Percentiles rank a stretch among this genome's conserved stretches.
phyloP scores from a whole-genome alignment of 805 yeast species.

The Starmerella tilneyi region DNA sequence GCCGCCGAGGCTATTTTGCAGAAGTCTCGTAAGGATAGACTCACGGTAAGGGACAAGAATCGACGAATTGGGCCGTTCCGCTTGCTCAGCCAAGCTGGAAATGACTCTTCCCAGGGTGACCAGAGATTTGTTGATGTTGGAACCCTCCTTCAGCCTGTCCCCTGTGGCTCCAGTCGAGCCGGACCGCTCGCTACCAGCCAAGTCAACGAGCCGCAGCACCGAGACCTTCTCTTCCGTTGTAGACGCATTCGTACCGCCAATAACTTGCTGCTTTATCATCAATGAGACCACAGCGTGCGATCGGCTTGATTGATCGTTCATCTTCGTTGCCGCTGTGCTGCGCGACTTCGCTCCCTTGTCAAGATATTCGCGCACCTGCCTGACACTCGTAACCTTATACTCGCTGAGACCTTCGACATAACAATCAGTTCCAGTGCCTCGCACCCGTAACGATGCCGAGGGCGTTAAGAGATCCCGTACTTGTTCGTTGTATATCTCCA shows the following conservation, averaged over 20 bases:
- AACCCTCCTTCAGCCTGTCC: constrained; percentile 57
- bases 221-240: constrained; percentile 43
- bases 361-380: constrained; percentile 42
- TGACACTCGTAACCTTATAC: constrained; percentile 38
- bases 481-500: constrained; percentile 70
- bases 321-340: constrained; percentile 60
- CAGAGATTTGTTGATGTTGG: constrained; percentile 65
- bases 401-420: constrained; percentile 60
- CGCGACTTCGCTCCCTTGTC: constrained; percentile 45
- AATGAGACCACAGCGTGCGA: constrained; percentile 73
- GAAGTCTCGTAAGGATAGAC: constrained; percentile 61
- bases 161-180: constrained; percentile 50
- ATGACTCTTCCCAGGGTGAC: constrained; percentile 69
- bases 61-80: constrained; percentile 14
- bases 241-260: constrained; percentile 20
- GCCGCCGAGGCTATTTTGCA: constrained; percentile 70
- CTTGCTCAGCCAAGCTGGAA: constrained; percentile 37
- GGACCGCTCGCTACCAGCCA: constrained; percentile 76
- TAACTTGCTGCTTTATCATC: constrained; percentile 47
- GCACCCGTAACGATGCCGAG: constrained; percentile 36
- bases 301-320: constrained; percentile 64
- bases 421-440: constrained; percentile 64
- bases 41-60: constrained; percentile 59
- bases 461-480: constrained; percentile 49
- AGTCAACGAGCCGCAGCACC: constrained; percentile 58